phyloP scores from a whole-genome alignment of 2,329 filamentous ascomycete genomes.

The Colletotrichum musicola region DNA sequence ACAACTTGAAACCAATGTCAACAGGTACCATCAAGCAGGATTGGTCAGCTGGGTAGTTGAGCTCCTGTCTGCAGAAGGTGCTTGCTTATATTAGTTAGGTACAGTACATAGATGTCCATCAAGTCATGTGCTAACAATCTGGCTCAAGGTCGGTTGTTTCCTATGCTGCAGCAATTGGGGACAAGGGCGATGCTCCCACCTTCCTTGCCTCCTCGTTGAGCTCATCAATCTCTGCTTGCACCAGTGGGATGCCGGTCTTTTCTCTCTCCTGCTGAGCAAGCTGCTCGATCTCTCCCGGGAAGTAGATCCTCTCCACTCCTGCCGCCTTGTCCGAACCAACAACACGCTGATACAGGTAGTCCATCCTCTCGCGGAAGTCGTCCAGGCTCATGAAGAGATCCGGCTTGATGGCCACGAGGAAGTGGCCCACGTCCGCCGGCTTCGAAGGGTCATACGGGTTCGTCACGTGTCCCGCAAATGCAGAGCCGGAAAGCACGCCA shows the following conservation, averaged over 20 bases:
- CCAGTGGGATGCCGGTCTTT: slow-evolving; percentile 69
- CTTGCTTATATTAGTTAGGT: no score
- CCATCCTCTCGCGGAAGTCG: slow-evolving; percentile 75
- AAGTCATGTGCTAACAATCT: no score
- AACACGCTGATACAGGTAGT: slow-evolving; percentile 66
- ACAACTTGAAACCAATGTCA: no score
- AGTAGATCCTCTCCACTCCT: slow-evolving; percentile 70
- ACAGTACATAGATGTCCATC: no score
- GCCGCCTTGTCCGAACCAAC: slow-evolving; percentile 66
- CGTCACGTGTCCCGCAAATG: slow-evolving; percentile 82
- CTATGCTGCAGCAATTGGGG: not conserved
- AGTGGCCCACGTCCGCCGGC: slow-evolving; percentile 80
- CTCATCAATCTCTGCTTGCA: slow-evolving; percentile 66
- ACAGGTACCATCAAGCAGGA: no score
- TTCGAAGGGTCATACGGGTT: slow-evolving; percentile 80
- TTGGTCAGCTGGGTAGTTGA: no score
- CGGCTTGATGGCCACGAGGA: slow-evolving; percentile 78
- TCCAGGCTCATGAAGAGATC: slow-evolving; percentile 79
- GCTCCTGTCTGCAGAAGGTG: no score
- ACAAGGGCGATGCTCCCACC: slow-evolving; percentile 51
- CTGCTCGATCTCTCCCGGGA: slow-evolving; percentile 73
- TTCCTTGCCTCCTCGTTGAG: slow-evolving; percentile 66
- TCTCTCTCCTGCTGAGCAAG: slow-evolving; percentile 63
- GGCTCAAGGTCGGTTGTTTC: not conserved
- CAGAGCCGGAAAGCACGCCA: slow-evolving; percentile 80